Base-by-base conservation (phyloP, 768 basidiomycete genomes). In the Serendipita sp. region DNA sequence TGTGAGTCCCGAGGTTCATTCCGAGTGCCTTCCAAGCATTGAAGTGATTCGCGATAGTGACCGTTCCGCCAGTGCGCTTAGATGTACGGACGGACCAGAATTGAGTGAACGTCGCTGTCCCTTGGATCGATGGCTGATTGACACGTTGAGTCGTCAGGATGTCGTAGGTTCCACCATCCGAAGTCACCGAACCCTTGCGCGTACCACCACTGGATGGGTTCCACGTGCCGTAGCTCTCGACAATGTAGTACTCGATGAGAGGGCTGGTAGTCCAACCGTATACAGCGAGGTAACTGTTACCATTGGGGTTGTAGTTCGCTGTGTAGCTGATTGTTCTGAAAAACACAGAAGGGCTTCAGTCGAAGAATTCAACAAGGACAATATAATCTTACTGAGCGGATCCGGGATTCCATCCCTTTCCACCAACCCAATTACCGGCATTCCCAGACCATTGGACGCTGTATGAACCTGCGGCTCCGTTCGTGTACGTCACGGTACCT, bases 221-320 rank as follows among this genome's bases (percentile, higher is more conserved):
- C 70, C 75, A 77, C 51, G 69, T 69, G 46, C 77, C 78, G 68
- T 70, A 78, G 18, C 71, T 73, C 54, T 80, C 79, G 64, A 74
- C 68, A 68, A 80, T 74, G 73, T 78, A 79, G 74, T 79, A 80
- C 66, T 80, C 78, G 69, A 79, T 70, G 68, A 79, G 77, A 0
- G 78, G 76, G 70, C 69, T 75, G n/a, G 71, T 72, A 3, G 76
- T 77, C 78, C 78, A 79, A 58, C 79, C 79, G 66, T 78, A 79
- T 64, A 80, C 72, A 54, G 78, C 74, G 35, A 79, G 73, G 70
- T 78, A 78, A 65, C 70, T 69, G 70, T 78, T 79, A 7, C 78
- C 77, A 66, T 73, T 72, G 28, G 76, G 75, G 28, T 69, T 68
- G 70, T 72, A 77, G 34, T 69, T 74, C 52, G 72, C 78, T 62